Base-by-base conservation (phyloP, 2,329 filamentous ascomycete species). In the Dactylellina cionopaga region DNA sequence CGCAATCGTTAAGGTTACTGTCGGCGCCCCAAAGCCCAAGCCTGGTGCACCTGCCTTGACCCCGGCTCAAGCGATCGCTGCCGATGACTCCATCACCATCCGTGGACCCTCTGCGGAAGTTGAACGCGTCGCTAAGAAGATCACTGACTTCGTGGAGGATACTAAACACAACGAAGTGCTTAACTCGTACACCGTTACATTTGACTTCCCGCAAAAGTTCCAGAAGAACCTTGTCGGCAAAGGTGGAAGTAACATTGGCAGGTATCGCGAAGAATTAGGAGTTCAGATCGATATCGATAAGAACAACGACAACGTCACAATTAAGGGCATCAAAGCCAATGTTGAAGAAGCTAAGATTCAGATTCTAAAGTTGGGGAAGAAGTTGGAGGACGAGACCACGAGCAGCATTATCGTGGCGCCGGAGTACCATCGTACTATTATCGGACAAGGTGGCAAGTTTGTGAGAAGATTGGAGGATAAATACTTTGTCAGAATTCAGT, bases 301-400 rank as follows among this genome's bases (percentile, higher is more conserved):
- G 77, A 95, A 95, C 76, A 93, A 93, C 81, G 95, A 95, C 76
- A 93, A 93, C 81, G 92, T 98, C 52, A 92, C 96, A 81, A 88
- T 99, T 77, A 97, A 96, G 84, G 95, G 96, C 24, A 94, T 95
- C 52, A 92, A 96, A 82, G 92, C 92, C 54, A 98, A 98, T 85
- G 92, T 93, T 0, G 92, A 96, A 80, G 88, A 88, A 52, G 92
- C 92, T 75, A 95, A 91, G 80, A 83, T 88, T 37, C 89, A 96
- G 78, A 97, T 99, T 76, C 84, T 89, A 74, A 86, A 88, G 37
- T 83, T 97, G 75, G 89, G 87, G 39, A 92, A 90, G 80, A 91
- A 91, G 79, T 86, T 96, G 77, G 92, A 96, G 58, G 95, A 99
- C 77, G 95, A 99, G 83, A 88, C 90, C 3, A 96, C 90, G 0